These are phyloP conservation scores for Lojkania enalia DNA, from an alignment of 2,329 filamentous ascomycete genomes.

Conservation along the genomic window DNA sequence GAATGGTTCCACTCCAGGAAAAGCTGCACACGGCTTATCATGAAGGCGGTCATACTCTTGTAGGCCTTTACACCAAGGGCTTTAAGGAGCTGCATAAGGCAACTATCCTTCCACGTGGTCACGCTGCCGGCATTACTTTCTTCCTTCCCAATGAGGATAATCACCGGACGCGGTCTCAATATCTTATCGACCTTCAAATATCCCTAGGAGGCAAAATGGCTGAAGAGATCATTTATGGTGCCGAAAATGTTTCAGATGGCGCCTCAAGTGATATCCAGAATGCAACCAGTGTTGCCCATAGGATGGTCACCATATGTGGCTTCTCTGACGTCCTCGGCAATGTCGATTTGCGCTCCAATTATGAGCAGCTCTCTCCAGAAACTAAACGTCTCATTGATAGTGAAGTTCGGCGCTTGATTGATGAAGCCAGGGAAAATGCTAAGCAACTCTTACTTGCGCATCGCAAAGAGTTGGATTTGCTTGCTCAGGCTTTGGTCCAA, in stretches of 20 bases:
- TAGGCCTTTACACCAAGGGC: conserved; percentile 78
- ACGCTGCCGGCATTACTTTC: conserved; percentile 82
- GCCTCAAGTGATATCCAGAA: conserved; percentile 79
- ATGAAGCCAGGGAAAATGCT: conserved; percentile 78
- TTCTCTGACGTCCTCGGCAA: conserved; percentile 90
- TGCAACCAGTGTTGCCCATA: conserved; percentile 81
- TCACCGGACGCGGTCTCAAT: conserved; percentile 76
- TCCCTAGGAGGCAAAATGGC: conserved; percentile 85
- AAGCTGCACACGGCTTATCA: conserved; percentile 96
- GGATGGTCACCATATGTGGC: conserved; percentile 85
- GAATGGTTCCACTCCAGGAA: conserved; percentile 89
- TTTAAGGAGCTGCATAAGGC: conserved; percentile 90
- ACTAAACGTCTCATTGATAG: conserved; percentile 85
- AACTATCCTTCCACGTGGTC: conserved; percentile 90
- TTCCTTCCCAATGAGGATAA: conserved; percentile 91
- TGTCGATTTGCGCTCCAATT: conserved; percentile 82
- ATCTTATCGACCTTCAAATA: conserved; percentile 77
- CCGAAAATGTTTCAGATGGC: conserved; percentile 89
- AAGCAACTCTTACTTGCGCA: conserved; percentile 70
- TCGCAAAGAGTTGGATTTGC: conserved; percentile 80
- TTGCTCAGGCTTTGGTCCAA: conserved; percentile 87
- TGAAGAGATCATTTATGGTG: conserved; percentile 87
- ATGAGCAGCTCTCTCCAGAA: conserved; percentile 78
- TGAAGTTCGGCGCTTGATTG: conserved; percentile 83
- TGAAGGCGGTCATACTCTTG: conserved; percentile 92